Evolutionary conservation across 805 yeast genomes (phyloP), one percentile per base, ranked within the genome.

Genomic region (Zygoascus bituminiphila): DNA sequence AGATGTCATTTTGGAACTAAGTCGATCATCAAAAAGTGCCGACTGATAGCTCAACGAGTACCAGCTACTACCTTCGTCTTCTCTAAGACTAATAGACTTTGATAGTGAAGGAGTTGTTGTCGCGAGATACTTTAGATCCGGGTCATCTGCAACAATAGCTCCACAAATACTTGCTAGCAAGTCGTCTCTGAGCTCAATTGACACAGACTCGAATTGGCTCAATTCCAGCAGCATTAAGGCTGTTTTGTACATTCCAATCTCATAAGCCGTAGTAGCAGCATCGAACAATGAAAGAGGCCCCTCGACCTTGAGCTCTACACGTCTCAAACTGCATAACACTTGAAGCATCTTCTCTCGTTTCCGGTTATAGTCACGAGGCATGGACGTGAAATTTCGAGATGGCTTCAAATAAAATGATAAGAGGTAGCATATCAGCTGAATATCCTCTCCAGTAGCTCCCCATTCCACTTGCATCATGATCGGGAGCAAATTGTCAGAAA

Each of bases 51-150:
- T 68, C 31, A 83, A 66, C 39, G 67, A 58, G 49, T 73, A 73
- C 68, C 68, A 62, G 0, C 66, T 58, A 49, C 72, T 74, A 65
- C 68, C 61, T 0, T 70, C 15, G 5, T 40, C 45, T 6, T 69
- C 59, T 2, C 61, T 57, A 42, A 53, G 54, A 22, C 44, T 44
- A 15, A 48, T 49, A 7, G 60, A 48, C 8, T 43, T 51, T 6
- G 69, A 69, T 5, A 87, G 57, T 0, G 79, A 67, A 1, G 83
- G 75, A 19, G 72, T 68, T 12, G 75, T 73, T 0, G 89, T 87
- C 8, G 85, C 62, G 0, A 94, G 94, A 54, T 73, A 72, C 4
- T 76, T 60, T 36, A 85, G 63, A 60, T 88, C 95, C 2, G 70
- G 66, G 49, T 83, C 88, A 44, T 75, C 78, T 2, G 10, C 17